These are phyloP conservation scores for Rhodotorula mucilaginosa DNA, from an alignment of 1,284 basidiomycete species.

Conservation along the genomic window DNA sequence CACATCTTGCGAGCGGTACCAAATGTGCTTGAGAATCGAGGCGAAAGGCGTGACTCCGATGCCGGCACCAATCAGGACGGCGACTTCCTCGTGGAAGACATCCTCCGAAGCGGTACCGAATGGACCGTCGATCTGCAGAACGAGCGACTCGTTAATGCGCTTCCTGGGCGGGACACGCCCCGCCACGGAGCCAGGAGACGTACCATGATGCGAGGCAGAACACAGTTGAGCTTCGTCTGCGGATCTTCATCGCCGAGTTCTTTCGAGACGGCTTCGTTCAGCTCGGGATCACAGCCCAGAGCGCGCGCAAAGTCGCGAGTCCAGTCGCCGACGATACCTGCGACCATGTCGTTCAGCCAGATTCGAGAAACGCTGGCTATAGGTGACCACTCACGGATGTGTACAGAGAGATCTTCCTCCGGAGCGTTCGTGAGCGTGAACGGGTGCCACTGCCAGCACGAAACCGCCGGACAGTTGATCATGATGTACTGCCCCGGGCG, in stretches of 20 bases:
- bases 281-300: constrained; percentile 76
- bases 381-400: constrained; percentile 59
- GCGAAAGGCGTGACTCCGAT: constrained; percentile 93
- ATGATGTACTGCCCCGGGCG: constrained; percentile 65
- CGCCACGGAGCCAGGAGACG: background rate
- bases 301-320: constrained; percentile 70
- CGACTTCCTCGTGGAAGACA: constrained; percentile 63
- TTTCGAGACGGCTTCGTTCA: constrained; percentile 53
- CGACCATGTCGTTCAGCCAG: background rate
- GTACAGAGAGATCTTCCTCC: constrained; percentile 83
- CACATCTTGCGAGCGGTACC: constrained; percentile 75
- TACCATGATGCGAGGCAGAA: constrained; percentile 82
- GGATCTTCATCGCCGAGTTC: constrained; percentile 57
- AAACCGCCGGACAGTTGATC: constrained; percentile 72
- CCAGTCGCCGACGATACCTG: constrained; percentile 71
- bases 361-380: too few relatives aligned
- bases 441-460: constrained; percentile 91
- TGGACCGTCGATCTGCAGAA: constrained; percentile 43
- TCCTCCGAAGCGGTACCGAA: constrained; percentile 43
- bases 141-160: too few relatives aligned
- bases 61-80: constrained; percentile 77
- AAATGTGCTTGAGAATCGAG: constrained; percentile 85
- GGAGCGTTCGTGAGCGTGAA: constrained; percentile 79
- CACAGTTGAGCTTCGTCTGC: constrained; percentile 64
- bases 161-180: background rate